Conservation (phyloP, 108 stramenopile genomes). For the Cyclotella baltica region DNA sequence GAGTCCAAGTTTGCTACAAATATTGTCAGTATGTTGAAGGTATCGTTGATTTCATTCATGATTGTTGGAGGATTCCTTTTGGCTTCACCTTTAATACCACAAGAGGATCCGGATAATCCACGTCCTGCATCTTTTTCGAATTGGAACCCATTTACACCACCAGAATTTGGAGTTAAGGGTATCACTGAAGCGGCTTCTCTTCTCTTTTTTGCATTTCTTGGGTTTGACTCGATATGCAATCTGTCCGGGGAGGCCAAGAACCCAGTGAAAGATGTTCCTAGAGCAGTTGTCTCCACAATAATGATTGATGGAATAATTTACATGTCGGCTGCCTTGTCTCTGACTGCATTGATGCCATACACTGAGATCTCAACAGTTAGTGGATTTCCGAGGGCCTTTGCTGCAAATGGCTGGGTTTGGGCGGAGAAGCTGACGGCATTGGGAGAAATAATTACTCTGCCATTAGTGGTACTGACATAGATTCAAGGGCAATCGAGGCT, state of each 20-base stretch:
- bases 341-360: constrained; percentile 79
- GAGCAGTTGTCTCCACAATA: constrained; percentile 76
- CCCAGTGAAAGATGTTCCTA: constrained; percentile 78
- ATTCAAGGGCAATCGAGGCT: constrained; percentile 90
- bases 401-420: constrained; percentile 59
- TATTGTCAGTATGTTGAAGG: constrained; percentile 75
- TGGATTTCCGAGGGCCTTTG: constrained; percentile 84
- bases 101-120: constrained; percentile 10
- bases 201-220: constrained; percentile 90
- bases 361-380: constrained; percentile 59
- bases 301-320: constrained; percentile 73
- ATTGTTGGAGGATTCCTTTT: constrained; percentile 71
- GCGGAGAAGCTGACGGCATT: constrained; percentile 65
- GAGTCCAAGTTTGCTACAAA: constrained; percentile 82
- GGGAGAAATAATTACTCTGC: constrained; percentile 88
- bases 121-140: constrained; percentile 41
- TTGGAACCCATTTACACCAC: constrained; percentile 49
- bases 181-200: constrained; percentile 48
- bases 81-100: constrained; percentile 28
- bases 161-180: constrained; percentile 53
- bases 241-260: constrained; percentile 81
- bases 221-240: constrained; percentile 90
- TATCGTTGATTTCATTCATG: constrained; percentile 80
- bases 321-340: constrained; percentile 71
- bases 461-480: constrained; percentile 88